Evolutionary conservation across 768 basidiomycete species (phyloP).

Genomic region (Naganishia kalamii): DNA sequence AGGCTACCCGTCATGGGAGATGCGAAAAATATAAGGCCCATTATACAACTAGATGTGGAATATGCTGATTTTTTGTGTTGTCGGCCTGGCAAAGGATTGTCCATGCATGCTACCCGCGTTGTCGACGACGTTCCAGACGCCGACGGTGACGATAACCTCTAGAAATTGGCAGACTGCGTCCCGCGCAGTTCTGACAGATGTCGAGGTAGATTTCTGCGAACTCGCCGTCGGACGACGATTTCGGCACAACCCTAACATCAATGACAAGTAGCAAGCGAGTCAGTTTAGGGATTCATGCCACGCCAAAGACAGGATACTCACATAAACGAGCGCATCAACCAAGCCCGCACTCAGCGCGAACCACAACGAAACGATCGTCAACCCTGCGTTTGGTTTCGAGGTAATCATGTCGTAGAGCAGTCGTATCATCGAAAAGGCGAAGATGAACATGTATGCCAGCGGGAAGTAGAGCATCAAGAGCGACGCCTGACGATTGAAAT

Average conservation of each 20-base stretch:
- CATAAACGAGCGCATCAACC: slow-evolving; percentile 41
- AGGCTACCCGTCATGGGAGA: no score
- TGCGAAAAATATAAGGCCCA: no score
- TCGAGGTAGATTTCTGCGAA: slow-evolving; percentile 28
- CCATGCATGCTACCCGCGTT: no score
- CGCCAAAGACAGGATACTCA: slow-evolving; percentile 25
- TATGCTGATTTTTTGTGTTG: no score
- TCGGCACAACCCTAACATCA: slow-evolving; percentile 38
- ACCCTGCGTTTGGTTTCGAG: slow-evolving; percentile 24
- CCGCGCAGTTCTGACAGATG: background rate
- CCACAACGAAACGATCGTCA: slow-evolving; percentile 37
- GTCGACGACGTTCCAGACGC: no score
- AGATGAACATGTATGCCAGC: slow-evolving; percentile 41
- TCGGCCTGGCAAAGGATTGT: no score
- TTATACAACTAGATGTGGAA: no score
- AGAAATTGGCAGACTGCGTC: no score
- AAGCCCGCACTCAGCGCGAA: slow-evolving; percentile 40
- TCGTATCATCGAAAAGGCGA: slow-evolving; percentile 40
- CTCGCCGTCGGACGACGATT: slow-evolving; percentile 33
- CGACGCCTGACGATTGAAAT: slow-evolving; percentile 45
- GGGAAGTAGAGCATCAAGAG: slow-evolving; percentile 46
- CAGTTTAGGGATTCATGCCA: background rate
- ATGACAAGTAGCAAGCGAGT: background rate
- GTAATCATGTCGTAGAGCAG: slow-evolving; percentile 43
- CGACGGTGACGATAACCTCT: no score